These are phyloP conservation scores for Ogataea ganodermae DNA, from an alignment of 805 yeast species.

Conservation along the genomic window DNA sequence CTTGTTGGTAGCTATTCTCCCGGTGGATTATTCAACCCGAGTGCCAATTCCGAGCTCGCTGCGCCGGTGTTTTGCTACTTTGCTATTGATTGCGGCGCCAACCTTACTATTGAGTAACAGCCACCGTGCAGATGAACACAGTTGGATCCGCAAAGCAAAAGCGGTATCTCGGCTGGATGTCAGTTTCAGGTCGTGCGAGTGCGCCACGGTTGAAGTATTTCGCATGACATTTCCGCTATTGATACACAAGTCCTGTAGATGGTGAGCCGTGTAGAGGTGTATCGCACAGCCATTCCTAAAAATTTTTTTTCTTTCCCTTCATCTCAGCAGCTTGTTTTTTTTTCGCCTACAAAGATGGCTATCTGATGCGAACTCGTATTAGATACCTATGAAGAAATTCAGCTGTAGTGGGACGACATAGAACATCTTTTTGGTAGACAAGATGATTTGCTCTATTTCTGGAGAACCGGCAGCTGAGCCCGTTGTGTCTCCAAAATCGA, in stretches of 20 bases:
- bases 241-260: not conserved
- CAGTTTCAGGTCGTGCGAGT: not conserved
- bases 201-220: not conserved
- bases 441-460: conserved; percentile 45
- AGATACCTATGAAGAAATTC: not conserved
- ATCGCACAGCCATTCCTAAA: not conserved
- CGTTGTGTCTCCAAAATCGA: conserved; percentile 73
- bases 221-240: not conserved
- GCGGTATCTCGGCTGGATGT: too few relatives aligned
- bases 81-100: not conserved
- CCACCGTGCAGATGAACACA: too few relatives aligned
- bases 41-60: not conserved
- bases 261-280: not conserved
- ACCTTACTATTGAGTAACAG: not conserved
- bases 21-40: not conserved
- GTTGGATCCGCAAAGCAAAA: too few relatives aligned
- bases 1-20: not conserved
- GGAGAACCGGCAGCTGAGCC: conserved; percentile 73
- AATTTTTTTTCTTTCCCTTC: not conserved
- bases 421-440: not conserved
- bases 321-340: not conserved
- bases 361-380: not conserved
- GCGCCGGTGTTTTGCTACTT: not conserved
- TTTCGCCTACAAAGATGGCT: too few relatives aligned
- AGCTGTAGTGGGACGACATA: not conserved